Evolutionary conservation across 2,329 filamentous ascomycete species (phyloP).

Genomic region (Colletotrichum liriopes): DNA sequence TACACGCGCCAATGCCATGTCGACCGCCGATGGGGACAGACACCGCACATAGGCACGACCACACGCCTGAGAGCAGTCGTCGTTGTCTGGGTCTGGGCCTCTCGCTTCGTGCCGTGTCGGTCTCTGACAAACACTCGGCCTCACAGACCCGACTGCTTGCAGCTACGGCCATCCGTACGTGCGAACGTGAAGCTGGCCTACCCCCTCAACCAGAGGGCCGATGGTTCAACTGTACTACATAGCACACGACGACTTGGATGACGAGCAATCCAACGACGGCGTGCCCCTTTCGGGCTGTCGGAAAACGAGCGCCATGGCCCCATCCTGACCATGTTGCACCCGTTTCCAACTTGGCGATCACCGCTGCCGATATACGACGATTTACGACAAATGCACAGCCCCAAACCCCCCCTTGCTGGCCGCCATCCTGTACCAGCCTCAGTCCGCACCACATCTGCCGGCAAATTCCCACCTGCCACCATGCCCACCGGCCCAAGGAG

Average conservation of each 20-base stretch:
- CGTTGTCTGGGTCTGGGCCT: neutral
- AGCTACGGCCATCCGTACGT: neutral
- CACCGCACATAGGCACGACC: too few relatives aligned
- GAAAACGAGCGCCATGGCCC: conserved; percentile 5
- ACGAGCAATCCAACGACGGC: neutral
- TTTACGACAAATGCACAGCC: conserved; percentile 20
- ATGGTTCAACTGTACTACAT: too few relatives aligned
- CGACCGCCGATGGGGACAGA: neutral
- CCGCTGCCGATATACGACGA: conserved; percentile 31
- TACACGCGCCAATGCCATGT: neutral
- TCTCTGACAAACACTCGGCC: neutral
- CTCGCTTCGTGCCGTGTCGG: neutral
- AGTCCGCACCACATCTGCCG: neutral
- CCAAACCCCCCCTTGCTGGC: neutral
- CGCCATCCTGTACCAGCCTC: too few relatives aligned
- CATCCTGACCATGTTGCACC: conserved; percentile 22
- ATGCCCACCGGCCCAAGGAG: neutral
- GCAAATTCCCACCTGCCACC: neutral
- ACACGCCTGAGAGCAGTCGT: neutral
- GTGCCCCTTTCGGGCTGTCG: neutral
- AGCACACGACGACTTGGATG: too few relatives aligned
- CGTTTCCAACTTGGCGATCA: conserved; percentile 32
- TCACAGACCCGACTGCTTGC: neutral
- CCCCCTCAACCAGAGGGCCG: neutral
- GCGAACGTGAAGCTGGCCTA: neutral